phyloP scores from a whole-genome alignment of 1,284 basidiomycete genomes.

The Trichosporon sp. region DNA sequence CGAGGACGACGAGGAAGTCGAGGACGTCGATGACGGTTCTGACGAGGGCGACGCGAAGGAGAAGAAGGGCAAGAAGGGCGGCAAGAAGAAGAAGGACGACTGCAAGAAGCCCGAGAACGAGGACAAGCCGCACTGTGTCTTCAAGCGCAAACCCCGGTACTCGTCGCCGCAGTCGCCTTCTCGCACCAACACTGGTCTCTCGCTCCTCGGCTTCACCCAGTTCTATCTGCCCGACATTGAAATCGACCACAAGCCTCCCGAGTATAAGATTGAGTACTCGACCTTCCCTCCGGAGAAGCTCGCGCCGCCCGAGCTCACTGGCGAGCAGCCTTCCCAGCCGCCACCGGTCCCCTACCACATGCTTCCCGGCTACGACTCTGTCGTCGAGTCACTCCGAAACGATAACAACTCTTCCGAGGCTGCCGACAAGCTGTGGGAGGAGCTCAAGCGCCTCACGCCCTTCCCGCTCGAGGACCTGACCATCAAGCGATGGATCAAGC shows the following conservation, averaged over 20 bases:
- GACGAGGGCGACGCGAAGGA: conserved; percentile 16
- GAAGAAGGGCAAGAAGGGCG: neutral
- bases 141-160: conserved; percentile 41
- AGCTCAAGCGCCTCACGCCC: conserved; percentile 58
- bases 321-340: conserved; percentile 30
- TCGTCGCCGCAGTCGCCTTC: conserved; percentile 40
- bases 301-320: conserved; percentile 34
- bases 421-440: conserved; percentile 26
- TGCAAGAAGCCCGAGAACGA: conserved; percentile 40
- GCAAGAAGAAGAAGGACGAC: conserved; percentile 33
- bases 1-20: conserved; percentile 20
- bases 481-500: conserved; percentile 65
- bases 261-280: conserved; percentile 71
- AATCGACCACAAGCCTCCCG: conserved; percentile 54
- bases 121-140: conserved; percentile 47
- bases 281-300: conserved; percentile 56
- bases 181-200: conserved; percentile 35
- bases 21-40: conserved; percentile 5
- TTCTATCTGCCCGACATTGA: conserved; percentile 70
- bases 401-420: conserved; percentile 8
- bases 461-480: conserved; percentile 70
- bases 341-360: conserved; percentile 60
- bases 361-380: conserved; percentile 53
- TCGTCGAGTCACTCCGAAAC: conserved; percentile 7
- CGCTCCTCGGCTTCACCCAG: conserved; percentile 50